Evolutionary conservation across 257 asterid species (phyloP).

Genomic region (Leptodermis oblonga): DNA sequence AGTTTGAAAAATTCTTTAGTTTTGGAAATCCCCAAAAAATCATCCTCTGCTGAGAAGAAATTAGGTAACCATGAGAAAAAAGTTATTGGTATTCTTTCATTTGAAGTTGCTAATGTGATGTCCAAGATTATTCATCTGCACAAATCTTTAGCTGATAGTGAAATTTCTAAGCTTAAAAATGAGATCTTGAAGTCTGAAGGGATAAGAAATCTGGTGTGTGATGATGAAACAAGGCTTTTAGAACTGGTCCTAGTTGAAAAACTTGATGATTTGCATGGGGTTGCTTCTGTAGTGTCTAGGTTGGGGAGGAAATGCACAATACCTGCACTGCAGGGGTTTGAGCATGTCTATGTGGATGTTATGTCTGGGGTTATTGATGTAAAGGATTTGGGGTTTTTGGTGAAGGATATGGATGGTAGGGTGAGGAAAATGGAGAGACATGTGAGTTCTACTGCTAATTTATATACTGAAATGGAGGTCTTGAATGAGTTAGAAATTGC

Average conservation of each 20-base stretch:
- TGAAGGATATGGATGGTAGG: slow-evolving; percentile 89
- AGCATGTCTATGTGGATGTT: slow-evolving; percentile 88
- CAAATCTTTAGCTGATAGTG: slow-evolving; percentile 65
- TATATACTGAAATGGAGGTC: slow-evolving; percentile 73
- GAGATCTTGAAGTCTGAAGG: slow-evolving; percentile 79
- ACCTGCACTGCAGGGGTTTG: slow-evolving; percentile 85
- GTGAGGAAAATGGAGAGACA: slow-evolving; percentile 76
- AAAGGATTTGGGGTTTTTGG: slow-evolving; percentile 70
- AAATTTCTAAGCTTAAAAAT: slow-evolving; percentile 55
- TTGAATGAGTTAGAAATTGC: slow-evolving; percentile 71
- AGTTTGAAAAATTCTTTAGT: slow-evolving; percentile 70
- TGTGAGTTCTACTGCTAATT: slow-evolving; percentile 49
- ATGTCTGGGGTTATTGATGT: slow-evolving; percentile 62
- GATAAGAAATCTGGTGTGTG: slow-evolving; percentile 52
- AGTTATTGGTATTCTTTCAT: slow-evolving; percentile 70
- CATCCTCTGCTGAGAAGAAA: slow-evolving; percentile 37
- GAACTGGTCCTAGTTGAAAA: slow-evolving; percentile 74
- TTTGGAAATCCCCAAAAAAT: slow-evolving; percentile 52
- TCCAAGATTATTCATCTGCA: slow-evolving; percentile 77
- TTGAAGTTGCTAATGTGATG: slow-evolving; percentile 97
- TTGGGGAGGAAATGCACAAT: slow-evolving; percentile 85
- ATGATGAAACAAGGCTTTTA: slow-evolving; percentile 58
- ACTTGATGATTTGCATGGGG: slow-evolving; percentile 68
- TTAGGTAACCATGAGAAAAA: slow-evolving; percentile 34
- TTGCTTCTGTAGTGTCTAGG: slow-evolving; percentile 80